Evolutionary conservation across 2,329 filamentous ascomycete genomes (phyloP).

Genomic region (Chaetomiaceae sp.): DNA sequence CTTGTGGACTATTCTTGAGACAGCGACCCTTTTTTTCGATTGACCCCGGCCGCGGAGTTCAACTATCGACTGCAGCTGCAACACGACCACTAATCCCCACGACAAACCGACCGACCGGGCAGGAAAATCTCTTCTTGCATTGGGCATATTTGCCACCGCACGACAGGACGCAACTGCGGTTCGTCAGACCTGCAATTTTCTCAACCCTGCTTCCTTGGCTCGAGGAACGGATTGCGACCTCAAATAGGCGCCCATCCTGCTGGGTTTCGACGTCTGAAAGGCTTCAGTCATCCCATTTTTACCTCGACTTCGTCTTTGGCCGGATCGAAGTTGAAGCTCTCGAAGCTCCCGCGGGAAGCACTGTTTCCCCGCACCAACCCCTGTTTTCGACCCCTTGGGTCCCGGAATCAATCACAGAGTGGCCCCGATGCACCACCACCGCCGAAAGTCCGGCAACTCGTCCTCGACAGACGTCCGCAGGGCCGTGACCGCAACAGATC

Average conservation of each 20-base stretch:
- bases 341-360: neutral
- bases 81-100: conserved; percentile 3
- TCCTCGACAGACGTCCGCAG: conserved; percentile 55
- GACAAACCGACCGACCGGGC: conserved; percentile 9
- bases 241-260: neutral
- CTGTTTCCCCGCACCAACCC: conserved; percentile 16
- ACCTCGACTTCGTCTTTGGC: conserved; percentile 3
- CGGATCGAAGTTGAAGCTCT: neutral
- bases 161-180: conserved; percentile 11
- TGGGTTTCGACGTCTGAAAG: neutral
- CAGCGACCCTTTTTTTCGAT: conserved; percentile 2
- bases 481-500: conserved; percentile 42
- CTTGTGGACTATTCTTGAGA: conserved; percentile 6
- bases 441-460: conserved; percentile 52
- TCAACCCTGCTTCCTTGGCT: neutral
- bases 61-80: conserved; percentile 15
- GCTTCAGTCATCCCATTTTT: neutral
- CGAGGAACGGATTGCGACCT: neutral
- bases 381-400: conserved; percentile 1
- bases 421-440: conserved; percentile 51
- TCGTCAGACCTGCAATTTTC: conserved; percentile 13
- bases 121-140: conserved; percentile 26
- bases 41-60: conserved; percentile 1
- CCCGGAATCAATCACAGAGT: conserved; percentile 22
- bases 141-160: conserved; percentile 27